Evolutionary conservation across 2,329 filamentous ascomycete species (phyloP), one percentile per base, ranked within the genome.

Genomic region (Fusarium chuoi): DNA sequence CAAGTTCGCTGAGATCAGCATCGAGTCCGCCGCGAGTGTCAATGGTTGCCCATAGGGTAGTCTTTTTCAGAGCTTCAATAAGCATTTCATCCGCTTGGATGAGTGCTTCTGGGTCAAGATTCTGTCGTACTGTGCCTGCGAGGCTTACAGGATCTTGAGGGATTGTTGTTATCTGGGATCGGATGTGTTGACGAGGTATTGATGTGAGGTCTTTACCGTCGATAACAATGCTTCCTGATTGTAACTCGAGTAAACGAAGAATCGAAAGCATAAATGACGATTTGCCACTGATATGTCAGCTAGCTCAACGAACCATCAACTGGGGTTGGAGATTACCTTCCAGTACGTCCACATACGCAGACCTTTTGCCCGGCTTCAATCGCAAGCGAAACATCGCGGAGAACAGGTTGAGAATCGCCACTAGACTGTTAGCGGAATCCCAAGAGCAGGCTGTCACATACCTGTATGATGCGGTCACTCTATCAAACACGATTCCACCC

Each of bases 291-390:
- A 11, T 6, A 10, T 2, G 12, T 74, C 8, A 74, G 67, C 17
- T 12, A 15, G 26, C 13, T 28, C 3, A 14, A 5, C 20, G 6
- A 14, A 22, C 24, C 22, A 10, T 8, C 1, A 1, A 17, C 5
- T 18, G 1, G 8, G 1, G 0, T 6, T 18, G 8, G 6, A 1
- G 2, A 26, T 26, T 60, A 65, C 71, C 71, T 74, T 42, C 87
- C 87, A 11, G 85, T 88, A 1, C 87, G 85, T 6, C 88, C 88
- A 58, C 86, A 87, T 11, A 89, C 81, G 11, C 83, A 87, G 8
- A 89, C 79, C 45, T 86, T 87, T 66, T 86, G 81, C 0, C 86
- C 86, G 0, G 83, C 76, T 8, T 75, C 46, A 10, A 81, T 64
- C 0, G 41, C 45, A 4, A 81, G 62, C 10, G 73, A 74, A 6